Conservation (phyloP, 148 eudicot species). For the Rhododendron ferrugineum region DNA sequence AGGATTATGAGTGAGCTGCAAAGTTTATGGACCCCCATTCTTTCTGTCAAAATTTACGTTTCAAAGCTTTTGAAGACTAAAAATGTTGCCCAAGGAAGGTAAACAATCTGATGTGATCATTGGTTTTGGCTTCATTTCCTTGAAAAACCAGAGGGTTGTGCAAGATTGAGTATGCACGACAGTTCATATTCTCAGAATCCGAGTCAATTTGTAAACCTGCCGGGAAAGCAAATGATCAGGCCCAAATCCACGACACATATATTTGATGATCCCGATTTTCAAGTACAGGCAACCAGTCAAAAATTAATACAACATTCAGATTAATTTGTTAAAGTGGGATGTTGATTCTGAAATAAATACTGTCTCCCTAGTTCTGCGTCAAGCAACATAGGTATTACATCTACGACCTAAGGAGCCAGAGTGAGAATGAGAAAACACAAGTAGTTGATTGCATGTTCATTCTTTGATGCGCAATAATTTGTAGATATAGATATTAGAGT, state of each 20-base stretch:
- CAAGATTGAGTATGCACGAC: neutral
- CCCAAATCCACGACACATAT: neutral
- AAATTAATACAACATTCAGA: neutral
- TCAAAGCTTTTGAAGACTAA: neutral
- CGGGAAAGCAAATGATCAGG: slow-evolving; percentile 4
- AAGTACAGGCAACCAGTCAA: neutral
- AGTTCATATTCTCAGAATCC: slow-evolving; percentile 69
- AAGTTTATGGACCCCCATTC: neutral
- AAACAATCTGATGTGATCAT: neutral
- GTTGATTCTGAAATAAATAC: neutral
- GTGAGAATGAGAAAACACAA: neutral
- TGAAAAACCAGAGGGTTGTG: neutral
- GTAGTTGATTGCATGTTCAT: neutral
- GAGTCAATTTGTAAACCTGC: slow-evolving; percentile 86
- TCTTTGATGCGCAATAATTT: neutral
- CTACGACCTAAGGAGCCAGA: neutral
- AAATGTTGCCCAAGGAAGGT: neutral
- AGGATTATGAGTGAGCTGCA: neutral
- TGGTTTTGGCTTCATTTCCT: neutral
- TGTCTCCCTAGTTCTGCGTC: neutral
- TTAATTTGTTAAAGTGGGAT: neutral
- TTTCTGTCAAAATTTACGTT: neutral
- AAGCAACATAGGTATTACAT: neutral
- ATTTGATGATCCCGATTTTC: neutral
- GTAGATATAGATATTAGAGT: neutral